Base-by-base conservation (phyloP, 305 asterid species). In the Rubia balearica region DNA sequence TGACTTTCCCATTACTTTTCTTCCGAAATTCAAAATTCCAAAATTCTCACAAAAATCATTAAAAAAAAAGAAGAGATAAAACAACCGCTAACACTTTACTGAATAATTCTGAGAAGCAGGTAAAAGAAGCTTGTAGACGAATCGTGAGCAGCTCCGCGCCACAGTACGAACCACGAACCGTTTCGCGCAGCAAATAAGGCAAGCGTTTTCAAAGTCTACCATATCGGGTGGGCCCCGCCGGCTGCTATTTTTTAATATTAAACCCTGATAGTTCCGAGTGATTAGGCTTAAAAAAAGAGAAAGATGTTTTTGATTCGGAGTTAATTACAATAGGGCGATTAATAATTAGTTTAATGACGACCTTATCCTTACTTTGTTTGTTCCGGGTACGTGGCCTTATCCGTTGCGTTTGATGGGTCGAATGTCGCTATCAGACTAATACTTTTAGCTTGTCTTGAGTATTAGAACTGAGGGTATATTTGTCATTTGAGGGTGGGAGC, bases 1-100 rank as follows among this genome's bases (percentile, higher is more conserved):
- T 7, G 82, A 30, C 73, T 69, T 67, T 12, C 79, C 82, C 82
- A 78, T 78, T 9, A 7, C 53, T 59, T 41, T 51, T 51, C 22
- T 17, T 51, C 22, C 59, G 8, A 14, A 16, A 48, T 2, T 49
- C 56, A 6, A 12, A 38, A 63, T 17, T 17, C 24, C 30, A n/a
- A 62, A 60, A n/a, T 21, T 66, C 40, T 40, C 27, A 17, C 56
- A 24, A 64, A 40, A 40, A 64, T 22, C 68, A 41, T 40, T 33
- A 7, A 40, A 9, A 0, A 8, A n/a, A n/a, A n/a, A n/a, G n/a
- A n/a, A n/a, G n/a, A n/a, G n/a, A n/a, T n/a, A n/a, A n/a, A n/a
- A n/a, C n/a, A 30, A 30, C 56, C 9, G 21, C 56, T 49, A 0
- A 3, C 21, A 6, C 9, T 51, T 1, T 46, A 5, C 56, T 16